Percentiles rank a stretch among this genome's conserved stretches.
Conservation (phyloP, 1,284 basidiomycete genomes). For the Farysia itapuensis region DNA sequence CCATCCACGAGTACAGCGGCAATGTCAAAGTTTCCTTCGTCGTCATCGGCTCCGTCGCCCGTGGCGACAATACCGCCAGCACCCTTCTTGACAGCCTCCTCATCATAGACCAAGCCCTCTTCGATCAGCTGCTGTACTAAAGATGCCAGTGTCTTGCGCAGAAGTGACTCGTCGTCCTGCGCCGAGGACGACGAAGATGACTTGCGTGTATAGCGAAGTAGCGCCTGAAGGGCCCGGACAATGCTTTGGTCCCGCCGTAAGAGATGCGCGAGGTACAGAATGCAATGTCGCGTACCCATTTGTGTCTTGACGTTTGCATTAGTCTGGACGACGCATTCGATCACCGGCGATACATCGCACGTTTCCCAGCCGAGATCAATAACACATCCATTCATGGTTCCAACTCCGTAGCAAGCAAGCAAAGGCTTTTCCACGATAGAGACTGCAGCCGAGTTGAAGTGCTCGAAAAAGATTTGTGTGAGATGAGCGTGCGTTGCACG, state of each 20-base stretch:
- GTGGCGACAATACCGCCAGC: constrained; percentile 20
- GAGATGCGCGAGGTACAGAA: constrained; percentile 52
- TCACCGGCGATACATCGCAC: constrained; percentile 77
- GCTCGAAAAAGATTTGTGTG: constrained; percentile 88
- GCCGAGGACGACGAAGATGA: constrained; percentile 7
- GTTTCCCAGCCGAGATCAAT: constrained; percentile 79
- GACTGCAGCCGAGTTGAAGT: constrained; percentile 88
- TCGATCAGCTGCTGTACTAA: constrained; percentile 46
- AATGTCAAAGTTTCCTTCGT: constrained; percentile 74
- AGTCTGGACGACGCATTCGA: constrained; percentile 68
- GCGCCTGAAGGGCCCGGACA: constrained; percentile 38
- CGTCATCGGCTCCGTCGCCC: constrained; percentile 66
- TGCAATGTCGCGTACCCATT: constrained; percentile 50
- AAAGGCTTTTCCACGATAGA: constrained; percentile 81
- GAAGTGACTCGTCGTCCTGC: constrained; percentile 13
- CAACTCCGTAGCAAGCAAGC: constrained; percentile 79
- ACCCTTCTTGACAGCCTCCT: constrained; percentile 30
- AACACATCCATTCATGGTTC: constrained; percentile 75
- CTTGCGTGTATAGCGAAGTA: constrained; percentile 44
- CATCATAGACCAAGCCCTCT: constrained; percentile 39
- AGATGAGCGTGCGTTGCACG: constrained; percentile 73
- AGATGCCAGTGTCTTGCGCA: constrained; percentile 16
- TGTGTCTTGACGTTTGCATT: constrained; percentile 39
- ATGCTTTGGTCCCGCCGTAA: constrained; percentile 48
- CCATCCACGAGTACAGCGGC: constrained; percentile 63